Evolutionary conservation across 768 basidiomycete genomes (phyloP), one percentile per base, ranked within the genome.

Genomic region (Podaxis mareebaensis): DNA sequence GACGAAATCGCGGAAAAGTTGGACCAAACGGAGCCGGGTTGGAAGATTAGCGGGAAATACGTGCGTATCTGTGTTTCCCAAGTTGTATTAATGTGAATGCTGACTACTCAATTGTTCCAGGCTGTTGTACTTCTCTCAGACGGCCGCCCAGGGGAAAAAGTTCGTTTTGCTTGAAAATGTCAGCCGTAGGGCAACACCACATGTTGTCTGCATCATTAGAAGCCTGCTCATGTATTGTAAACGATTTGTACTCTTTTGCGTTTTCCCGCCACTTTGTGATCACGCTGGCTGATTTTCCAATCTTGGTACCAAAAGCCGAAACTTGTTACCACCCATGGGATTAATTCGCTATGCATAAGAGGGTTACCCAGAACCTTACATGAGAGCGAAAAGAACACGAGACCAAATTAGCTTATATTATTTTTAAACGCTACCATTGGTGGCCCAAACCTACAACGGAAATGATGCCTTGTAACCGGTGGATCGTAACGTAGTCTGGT

Each of bases 1-100:
- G 90, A 93, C 66, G 78, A 78, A 51, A 76, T 86, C 40, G 93
- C 92, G 2, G 90, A 93, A 73, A 83, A 80, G 61, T 79, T 97
- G n/a, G 93, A 96, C 74, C 80, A 90, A 69, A 81, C 84, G 28
- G 94, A 97, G 71, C 87, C 91, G 17, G 96, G 96, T 55, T 98
- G 96, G 96, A 96, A 95, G 80, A 96, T 97, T 70, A 93, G 92
- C 55, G 95, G 95, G 53, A 95, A 96, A 93, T 96, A 95, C 71
- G 94, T 95, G 73, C 78, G 92, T 51, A 6, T 61, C 1, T 2
- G 64, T n/a, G 2, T 46, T 38, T 51, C 33, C 22, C 0, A 11
- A 6, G 15, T 24, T 38, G 58, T 49, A 30, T 49, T 49, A 39
- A 58, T 51, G 15, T 57, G 58, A 38, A n/a, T 64, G 39, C 10